Conservation (phyloP, 495 filamentous ascomycete genomes). For the Thermochaetoides thermophila region DNA sequence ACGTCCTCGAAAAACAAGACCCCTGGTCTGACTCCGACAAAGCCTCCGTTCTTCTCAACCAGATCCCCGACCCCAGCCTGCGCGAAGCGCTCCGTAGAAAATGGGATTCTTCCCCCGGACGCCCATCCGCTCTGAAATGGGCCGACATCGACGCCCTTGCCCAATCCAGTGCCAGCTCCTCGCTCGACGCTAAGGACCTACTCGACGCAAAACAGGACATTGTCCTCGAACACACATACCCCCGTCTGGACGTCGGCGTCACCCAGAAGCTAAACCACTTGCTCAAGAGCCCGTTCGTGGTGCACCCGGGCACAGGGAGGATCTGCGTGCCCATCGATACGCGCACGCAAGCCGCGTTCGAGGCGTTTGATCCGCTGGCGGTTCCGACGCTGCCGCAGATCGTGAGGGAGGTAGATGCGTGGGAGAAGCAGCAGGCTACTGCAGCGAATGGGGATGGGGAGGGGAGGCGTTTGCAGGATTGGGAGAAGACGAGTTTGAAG, state of each 20-base stretch:
- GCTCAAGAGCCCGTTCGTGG: conserved; percentile 88
- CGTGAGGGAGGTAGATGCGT: conserved; percentile 67
- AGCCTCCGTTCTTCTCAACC: conserved; percentile 55
- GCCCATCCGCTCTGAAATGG: conserved; percentile 71
- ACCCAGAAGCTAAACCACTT: conserved; percentile 96
- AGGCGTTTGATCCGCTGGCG: conserved; percentile 70
- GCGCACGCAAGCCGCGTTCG: conserved; percentile 38
- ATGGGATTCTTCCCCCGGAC: conserved; percentile 70
- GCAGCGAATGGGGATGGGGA: conserved; percentile 11
- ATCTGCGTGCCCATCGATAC: conserved; percentile 91
- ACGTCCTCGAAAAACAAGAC: conserved; percentile 72
- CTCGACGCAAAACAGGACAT: conserved; percentile 89
- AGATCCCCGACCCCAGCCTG: conserved; percentile 64
- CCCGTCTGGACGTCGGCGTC: conserved; percentile 90
- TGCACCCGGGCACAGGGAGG: conserved; percentile 85
- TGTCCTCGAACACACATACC: conserved; percentile 93
- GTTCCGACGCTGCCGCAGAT: conserved; percentile 79
- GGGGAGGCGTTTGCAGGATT: conserved; percentile 49
- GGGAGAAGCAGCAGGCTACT: conserved; percentile 25
- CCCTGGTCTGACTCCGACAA: conserved; percentile 57
- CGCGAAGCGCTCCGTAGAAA: conserved; percentile 68
- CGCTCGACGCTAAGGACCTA: conserved; percentile 45
- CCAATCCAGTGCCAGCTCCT: conserved; percentile 44
- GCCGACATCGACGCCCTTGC: conserved; percentile 80
- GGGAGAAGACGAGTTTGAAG: conserved; percentile 91